Evolutionary conservation across 768 basidiomycete species (phyloP), one percentile per base, ranked within the genome.

Genomic region (Megacollybia marginata): DNA sequence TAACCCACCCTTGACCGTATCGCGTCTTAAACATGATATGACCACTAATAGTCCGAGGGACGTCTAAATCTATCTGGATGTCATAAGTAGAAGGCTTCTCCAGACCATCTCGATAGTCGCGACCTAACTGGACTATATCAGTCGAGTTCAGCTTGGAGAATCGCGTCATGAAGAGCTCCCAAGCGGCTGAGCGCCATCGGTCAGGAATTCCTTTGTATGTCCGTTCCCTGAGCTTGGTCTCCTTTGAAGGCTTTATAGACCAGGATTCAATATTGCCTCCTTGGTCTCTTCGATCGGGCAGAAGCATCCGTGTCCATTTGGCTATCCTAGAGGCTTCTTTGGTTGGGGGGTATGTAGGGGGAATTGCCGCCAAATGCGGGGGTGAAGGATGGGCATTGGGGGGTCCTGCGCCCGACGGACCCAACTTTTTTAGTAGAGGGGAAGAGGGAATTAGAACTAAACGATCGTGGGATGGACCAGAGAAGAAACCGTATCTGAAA

Each of bases 141-240:
- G 68, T 59, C 47, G 68, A 66, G 13, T 75, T 72, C 19, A 72
- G 68, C 44, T 62, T 68, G 47, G 83, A 65, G 55, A 69, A 79
- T 44, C 72, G 61, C 49, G 73, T 77, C 68, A 92, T 80, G 53
- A 97, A 65, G 8, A 88, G 71, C 56, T 86, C 89, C 96, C 96
- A 99, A 1, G 84, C 91, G 4, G 92, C 95, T 46, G 79, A 73
- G 38, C 96, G 76, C 96, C 96, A 99, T 45, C 93, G 79, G 66
- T 98, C 95, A 2, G 96, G 96, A 31, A 98, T 83, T 49, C 96
- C 96, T 63, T 99, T 99, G 74, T 90, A 97, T 47, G 85, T 80
- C 31, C 95, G 76, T 55, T 78, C 68, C 32, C 85, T 76, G 16
- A 88, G 72, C 65, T 88, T 93, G 58, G 61, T 70, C 56, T 75